A percentile compares a stretch with the other conserved stretches of the same genome.
Evolutionary conservation across 495 filamentous ascomycete species (phyloP).

Genomic region (Oleoguttula mirabilis): DNA sequence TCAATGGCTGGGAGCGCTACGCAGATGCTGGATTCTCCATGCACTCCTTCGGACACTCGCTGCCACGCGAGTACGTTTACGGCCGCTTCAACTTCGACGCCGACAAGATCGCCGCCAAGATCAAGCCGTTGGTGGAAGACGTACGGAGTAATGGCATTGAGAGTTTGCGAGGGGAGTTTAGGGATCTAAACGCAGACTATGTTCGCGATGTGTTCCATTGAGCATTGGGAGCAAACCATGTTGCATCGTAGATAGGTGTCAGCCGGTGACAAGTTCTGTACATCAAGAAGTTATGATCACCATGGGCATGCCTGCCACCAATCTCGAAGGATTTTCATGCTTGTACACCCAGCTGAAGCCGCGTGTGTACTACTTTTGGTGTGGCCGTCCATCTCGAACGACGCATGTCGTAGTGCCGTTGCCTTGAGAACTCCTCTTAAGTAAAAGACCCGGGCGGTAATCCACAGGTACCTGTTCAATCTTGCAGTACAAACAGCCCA

Average conservation of each 20-base stretch:
- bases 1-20: conserved; percentile 48
- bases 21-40: conserved; percentile 42
- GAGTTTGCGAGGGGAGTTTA: conserved; percentile 12
- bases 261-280: no score
- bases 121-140: conserved; percentile 8
- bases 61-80: conserved; percentile 42
- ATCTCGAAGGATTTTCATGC: no score
- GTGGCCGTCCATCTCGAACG: no score
- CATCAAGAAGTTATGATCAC: no score
- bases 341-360: no score
- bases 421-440: no score
- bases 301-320: no score
- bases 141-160: conserved; percentile 8
- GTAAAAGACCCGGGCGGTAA: no score
- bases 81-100: conserved; percentile 43
- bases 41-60: conserved; percentile 37
- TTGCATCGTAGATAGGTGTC: conserved; percentile 2
- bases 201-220: conserved; percentile 10
- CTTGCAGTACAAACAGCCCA: no score
- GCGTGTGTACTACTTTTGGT: no score
- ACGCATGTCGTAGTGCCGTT: no score
- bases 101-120: conserved; percentile 33
- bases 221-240: conserved; percentile 3
- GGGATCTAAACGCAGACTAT: conserved; percentile 14
- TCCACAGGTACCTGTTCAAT: no score